Conservation (phyloP, 768 basidiomycete species). For the Cystobasidium tubakii region DNA sequence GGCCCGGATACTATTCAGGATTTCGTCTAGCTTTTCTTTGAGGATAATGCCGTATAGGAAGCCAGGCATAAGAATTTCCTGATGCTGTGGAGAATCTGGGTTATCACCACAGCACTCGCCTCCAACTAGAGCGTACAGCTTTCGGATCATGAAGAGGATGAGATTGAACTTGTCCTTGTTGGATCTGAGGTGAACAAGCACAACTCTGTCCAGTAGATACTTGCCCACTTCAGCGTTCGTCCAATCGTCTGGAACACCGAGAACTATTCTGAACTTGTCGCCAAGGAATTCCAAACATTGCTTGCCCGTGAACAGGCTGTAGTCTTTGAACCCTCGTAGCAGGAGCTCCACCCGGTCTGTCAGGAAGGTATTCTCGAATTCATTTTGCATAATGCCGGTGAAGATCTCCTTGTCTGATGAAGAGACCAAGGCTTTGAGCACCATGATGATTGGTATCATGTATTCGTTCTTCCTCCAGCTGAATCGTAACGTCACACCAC, state of each 20-base stretch:
- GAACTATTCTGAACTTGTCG: constrained; percentile 88
- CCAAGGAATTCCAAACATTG: constrained; percentile 93
- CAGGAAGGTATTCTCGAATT: constrained; percentile 92
- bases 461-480: constrained; percentile 98
- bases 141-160: constrained; percentile 96
- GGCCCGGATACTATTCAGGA: constrained; percentile 58
- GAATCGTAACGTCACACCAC: constrained; percentile 93
- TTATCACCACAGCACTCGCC: constrained; percentile 87
- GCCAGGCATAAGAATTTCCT: constrained; percentile 92
- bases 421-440: constrained; percentile 84
- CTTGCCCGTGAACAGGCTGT: constrained; percentile 74
- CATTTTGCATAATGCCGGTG: constrained; percentile 91
- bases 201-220: constrained; percentile 74
- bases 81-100: constrained; percentile 97
- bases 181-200: constrained; percentile 80
- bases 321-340: constrained; percentile 89
- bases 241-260: constrained; percentile 90
- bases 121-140: constrained; percentile 84
- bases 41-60: constrained; percentile 92
- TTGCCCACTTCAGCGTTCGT: constrained; percentile 70
- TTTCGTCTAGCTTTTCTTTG: constrained; percentile 92
- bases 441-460: constrained; percentile 91
- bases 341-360: constrained; percentile 94
- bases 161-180: constrained; percentile 90
- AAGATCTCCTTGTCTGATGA: constrained; percentile 95